Percentiles rank a stretch among this genome's conserved stretches.
These are phyloP conservation scores for Talaromyces sp. DNA, from an alignment of 2,329 filamentous ascomycete genomes.

Conservation along the genomic window DNA sequence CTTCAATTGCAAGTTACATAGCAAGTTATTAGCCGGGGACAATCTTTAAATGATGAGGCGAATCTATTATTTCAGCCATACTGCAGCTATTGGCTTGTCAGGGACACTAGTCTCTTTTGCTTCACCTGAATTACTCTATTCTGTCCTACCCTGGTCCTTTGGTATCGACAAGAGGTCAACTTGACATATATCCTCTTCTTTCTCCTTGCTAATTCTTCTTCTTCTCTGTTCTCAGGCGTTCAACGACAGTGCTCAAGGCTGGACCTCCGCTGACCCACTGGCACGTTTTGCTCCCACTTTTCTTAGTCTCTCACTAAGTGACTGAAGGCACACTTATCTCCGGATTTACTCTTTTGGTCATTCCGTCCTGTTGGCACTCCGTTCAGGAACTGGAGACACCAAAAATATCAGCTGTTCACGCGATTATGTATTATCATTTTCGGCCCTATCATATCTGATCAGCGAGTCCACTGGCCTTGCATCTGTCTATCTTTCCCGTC, in stretches of 20 bases:
- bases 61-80: conserved; percentile 1
- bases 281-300: conserved; percentile 1
- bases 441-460: not conserved
- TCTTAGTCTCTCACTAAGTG: not conserved
- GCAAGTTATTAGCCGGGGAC: not conserved
- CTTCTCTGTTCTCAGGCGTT: not conserved
- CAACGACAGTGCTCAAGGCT: too few relatives aligned
- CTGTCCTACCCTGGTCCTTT: not conserved
- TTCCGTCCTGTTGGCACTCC: conserved; percentile 18
- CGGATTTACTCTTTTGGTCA: conserved; percentile 24
- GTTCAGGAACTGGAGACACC: not conserved
- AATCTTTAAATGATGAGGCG: not conserved
- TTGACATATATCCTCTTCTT: not conserved
- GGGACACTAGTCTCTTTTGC: conserved; percentile 11
- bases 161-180: not conserved
- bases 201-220: not conserved
- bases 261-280: not conserved
- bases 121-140: conserved; percentile 1
- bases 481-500: not conserved
- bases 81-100: not conserved
- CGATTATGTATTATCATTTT: not conserved
- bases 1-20: not conserved
- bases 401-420: not conserved
- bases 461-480: not conserved
- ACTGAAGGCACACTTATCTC: conserved; percentile 10